These are phyloP conservation scores for Hyphodiscus hymeniophilus DNA, from an alignment of 495 filamentous ascomycete genomes.

Conservation along the genomic window DNA sequence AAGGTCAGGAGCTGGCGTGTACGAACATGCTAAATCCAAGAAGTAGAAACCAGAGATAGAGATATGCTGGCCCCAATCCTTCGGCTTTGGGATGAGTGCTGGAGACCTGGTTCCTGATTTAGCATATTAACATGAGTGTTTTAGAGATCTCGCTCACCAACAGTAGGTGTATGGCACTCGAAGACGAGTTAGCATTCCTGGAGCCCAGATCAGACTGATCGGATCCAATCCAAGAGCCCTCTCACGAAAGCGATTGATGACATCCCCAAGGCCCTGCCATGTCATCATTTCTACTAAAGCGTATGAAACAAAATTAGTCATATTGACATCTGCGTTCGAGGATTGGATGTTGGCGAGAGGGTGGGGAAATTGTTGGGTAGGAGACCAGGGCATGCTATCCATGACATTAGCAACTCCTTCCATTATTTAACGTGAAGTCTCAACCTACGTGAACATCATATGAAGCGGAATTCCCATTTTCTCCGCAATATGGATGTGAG, in stretches of 20 bases:
- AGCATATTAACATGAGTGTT: background rate
- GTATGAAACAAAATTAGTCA: conserved; percentile 69
- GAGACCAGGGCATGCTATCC: conserved; percentile 51
- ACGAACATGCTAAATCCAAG: conserved; percentile 54
- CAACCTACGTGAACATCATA: conserved; percentile 68
- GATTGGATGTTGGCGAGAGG: conserved; percentile 47
- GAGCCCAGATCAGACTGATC: conserved; percentile 57
- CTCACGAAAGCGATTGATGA: conserved; percentile 65
- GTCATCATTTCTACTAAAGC: conserved; percentile 71
- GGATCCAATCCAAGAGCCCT: conserved; percentile 59
- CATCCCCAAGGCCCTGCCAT: conserved; percentile 71
- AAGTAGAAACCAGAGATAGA: conserved; percentile 71
- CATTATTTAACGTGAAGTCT: background rate
- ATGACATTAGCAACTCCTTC: background rate
- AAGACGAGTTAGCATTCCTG: conserved; percentile 52
- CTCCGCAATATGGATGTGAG: conserved; percentile 76
- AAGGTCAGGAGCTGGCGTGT: conserved; percentile 54
- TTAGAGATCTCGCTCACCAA: conserved; percentile 38
- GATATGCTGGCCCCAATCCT: conserved; percentile 66
- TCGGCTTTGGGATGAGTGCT: conserved; percentile 69
- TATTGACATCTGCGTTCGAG: conserved; percentile 40
- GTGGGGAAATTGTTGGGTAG: conserved; percentile 45
- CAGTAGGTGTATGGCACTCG: conserved; percentile 72
- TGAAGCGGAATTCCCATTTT: conserved; percentile 70
- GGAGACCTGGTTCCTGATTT: conserved; percentile 44